Evolutionary conservation across 345 rosid species (phyloP), one percentile per base, ranked within the genome.

Genomic region (Erodium maritimum): DNA sequence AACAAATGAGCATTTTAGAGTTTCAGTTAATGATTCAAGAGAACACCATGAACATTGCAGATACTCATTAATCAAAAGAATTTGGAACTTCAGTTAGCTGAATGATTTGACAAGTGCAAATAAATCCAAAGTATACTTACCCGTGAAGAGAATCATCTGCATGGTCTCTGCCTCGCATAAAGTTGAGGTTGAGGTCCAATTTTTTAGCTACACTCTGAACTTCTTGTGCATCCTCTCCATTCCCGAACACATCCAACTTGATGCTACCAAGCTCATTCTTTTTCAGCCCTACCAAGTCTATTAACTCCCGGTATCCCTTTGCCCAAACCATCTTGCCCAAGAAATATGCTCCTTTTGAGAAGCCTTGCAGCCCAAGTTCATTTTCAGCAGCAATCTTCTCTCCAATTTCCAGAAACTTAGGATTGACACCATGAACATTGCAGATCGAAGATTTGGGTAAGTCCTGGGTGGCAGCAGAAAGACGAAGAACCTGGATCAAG

Each of bases 301-400:
- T 83, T 71, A 93, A 71, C 71, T 93, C 99, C 61, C 74, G 78
- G 80, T 93, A 93, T 62, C 99, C 99, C 79, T 93, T 93, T 65
- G 99, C 99, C 99, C 99, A 93, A 55, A 93, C 95, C 96, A 93
- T 82, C 78, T 93, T 93, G 42, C 96, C 99, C 55, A 93, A 75
- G 68, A 93, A 93, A 69, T 93, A 93, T 50, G 96, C 99, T 59
- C 94, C 99, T 72, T 93, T 89, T 34, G 95, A 89, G 73, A 93
- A 89, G 58, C 94, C 84, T 77, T 83, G 82, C 78, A 85, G 88
- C 65, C 99, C 99, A 50, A 78, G 91, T 64, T 86, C 90, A 70
- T n/a, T 80, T 66, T 89, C 95, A 60, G 79, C 84, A 59, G 85
- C 87, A 58, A 89, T 72, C 60, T 77, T 89, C 53, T 89, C 99